phyloP scores from a whole-genome alignment of 495 filamentous ascomycete genomes.

The Niebla homalea region DNA sequence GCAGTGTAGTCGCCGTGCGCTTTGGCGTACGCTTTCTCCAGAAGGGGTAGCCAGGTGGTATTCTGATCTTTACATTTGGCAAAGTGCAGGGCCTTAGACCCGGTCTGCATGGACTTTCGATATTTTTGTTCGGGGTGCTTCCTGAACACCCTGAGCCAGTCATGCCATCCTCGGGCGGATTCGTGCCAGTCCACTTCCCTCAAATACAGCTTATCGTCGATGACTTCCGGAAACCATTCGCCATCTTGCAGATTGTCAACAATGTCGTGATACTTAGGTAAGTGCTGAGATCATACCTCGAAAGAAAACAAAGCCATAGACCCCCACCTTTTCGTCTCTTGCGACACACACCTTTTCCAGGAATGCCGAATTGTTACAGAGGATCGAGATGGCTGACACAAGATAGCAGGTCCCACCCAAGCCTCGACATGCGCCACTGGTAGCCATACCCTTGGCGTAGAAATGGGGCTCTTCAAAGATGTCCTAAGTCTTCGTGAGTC shows the following conservation, averaged over 20 bases:
- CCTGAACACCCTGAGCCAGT: constrained; percentile 60
- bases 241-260: constrained; percentile 37
- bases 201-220: constrained; percentile 49
- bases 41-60: constrained; percentile 65
- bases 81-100: constrained; percentile 50
- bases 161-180: constrained; percentile 42
- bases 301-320: constrained; percentile 89
- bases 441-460: constrained; percentile 64
- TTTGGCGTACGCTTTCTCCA: constrained; percentile 74
- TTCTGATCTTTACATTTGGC: constrained; percentile 53
- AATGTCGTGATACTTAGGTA: constrained; percentile 37
- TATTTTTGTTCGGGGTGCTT: constrained; percentile 67
- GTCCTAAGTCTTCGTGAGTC: constrained; percentile 30
- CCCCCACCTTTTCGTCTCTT: constrained; percentile 62
- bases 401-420: constrained; percentile 82
- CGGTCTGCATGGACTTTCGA: constrained; percentile 33
- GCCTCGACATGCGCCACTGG: constrained; percentile 66
- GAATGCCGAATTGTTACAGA: constrained; percentile 62
- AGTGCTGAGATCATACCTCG: constrained; percentile 36
- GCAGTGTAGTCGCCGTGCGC: constrained; percentile 40
- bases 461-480: constrained; percentile 80
- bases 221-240: neutral
- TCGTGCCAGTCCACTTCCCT: constrained; percentile 72
- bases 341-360: constrained; percentile 73
- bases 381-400: constrained; percentile 67